phyloP scores from a whole-genome alignment of 140 eudicot species.

The Eryngium alpinum region DNA sequence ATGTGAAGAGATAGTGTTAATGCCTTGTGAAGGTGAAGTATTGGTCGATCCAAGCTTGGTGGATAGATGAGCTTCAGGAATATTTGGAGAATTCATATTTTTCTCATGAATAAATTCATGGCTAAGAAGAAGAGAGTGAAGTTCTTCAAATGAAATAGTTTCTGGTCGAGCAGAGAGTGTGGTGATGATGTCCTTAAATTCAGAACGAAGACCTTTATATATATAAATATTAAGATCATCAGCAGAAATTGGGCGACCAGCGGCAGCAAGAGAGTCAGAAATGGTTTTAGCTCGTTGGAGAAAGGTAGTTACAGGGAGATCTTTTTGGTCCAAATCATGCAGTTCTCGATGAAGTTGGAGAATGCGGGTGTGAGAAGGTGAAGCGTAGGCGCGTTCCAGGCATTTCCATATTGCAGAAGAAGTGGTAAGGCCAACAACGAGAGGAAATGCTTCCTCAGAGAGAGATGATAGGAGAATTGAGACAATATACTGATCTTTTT shows the following conservation, averaged over 20 bases:
- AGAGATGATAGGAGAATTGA: neutral
- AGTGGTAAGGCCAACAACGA: neutral
- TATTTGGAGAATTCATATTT: neutral
- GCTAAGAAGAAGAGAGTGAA: neutral
- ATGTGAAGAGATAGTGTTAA: too few species aligned
- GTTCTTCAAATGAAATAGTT: neutral
- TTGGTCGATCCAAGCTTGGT: neutral
- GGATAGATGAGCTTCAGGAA: neutral
- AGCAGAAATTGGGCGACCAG: neutral
- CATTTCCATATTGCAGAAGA: neutral
- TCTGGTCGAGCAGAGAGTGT: neutral
- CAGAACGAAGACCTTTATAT: neutral
- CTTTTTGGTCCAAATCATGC: neutral
- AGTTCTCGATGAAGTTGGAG: neutral
- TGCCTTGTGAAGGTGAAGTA: too few species aligned
- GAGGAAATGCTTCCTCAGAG: neutral
- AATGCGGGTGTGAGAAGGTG: neutral
- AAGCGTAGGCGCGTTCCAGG: neutral
- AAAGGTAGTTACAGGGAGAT: neutral
- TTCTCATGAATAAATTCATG: neutral
- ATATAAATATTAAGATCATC: neutral
- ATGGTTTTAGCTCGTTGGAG: neutral
- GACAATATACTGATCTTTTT: neutral
- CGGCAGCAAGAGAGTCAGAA: neutral
- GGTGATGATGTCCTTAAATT: neutral